These are phyloP conservation scores for Acanthamoeba sp. DNA, from an alignment of 208 protist genomes.

Conservation along the genomic window DNA sequence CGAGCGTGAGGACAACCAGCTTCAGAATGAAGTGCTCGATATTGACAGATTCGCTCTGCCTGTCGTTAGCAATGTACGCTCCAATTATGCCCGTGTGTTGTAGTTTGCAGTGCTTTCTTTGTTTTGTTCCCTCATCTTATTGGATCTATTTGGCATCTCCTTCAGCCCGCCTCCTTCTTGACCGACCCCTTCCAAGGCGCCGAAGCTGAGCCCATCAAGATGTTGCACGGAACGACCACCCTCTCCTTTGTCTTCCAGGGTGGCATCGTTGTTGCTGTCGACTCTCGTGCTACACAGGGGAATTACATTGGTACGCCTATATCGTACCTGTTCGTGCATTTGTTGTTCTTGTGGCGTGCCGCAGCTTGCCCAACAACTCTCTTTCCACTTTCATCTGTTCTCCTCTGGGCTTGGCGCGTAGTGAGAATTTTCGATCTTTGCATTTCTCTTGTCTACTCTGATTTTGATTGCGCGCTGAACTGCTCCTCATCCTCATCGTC, in stretches of 20 bases:
- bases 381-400: too few relatives aligned
- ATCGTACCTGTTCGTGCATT: not conserved
- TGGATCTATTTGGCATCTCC: not conserved
- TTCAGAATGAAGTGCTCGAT: not conserved
- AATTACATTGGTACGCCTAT: conserved; percentile 95
- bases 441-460: not conserved
- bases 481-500: not conserved
- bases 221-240: conserved; percentile 98
- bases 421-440: not conserved
- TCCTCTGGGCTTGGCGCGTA: too few relatives aligned
- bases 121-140: not conserved
- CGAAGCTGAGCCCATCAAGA: conserved; percentile 76
- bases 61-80: not conserved
- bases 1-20: conserved; percentile 7
- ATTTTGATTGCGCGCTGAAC: too few relatives aligned
- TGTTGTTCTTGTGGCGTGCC: too few relatives aligned
- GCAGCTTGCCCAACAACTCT: too few relatives aligned
- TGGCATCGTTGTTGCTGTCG: conserved; percentile 99
- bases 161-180: conserved; percentile 42
- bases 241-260: conserved; percentile 98
- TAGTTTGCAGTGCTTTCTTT: not conserved
- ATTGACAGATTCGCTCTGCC: not conserved
- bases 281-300: conserved; percentile 99
- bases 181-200: conserved; percentile 1
- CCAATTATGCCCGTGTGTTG: too few relatives aligned